Base-by-base conservation (phyloP, 768 basidiomycete genomes). In the Vishniacozyma victoriae region DNA sequence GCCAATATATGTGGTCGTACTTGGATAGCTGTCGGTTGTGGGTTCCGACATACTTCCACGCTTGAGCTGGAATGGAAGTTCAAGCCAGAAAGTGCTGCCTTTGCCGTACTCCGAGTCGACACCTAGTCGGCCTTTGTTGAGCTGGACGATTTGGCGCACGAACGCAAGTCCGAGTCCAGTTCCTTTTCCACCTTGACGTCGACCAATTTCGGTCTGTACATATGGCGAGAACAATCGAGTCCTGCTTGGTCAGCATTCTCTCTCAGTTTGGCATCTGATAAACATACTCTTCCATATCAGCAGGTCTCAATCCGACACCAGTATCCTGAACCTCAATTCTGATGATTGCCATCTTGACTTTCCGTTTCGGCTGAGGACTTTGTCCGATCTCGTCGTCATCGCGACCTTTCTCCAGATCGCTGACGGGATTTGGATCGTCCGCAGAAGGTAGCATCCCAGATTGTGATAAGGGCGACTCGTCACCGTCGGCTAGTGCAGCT, bases 51-150 rank as follows among this genome's bases (percentile, higher is more conserved):
- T n/a, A n/a, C n/a, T n/a, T n/a, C n/a, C n/a, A n/a, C n/a, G n/a
- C n/a, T n/a, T n/a, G n/a, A n/a, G n/a, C n/a, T n/a, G 14, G 23
- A 5, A 41, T 23, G 40, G 40, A 12, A 41, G 16, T 23, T 41
- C 40, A 23, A 41, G 12, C 40, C 40, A 41, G 40, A 41, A 41
- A 5, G 16, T 41, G 23, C 40, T 41, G 7, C 40, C 40, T 41
- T 41, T n/a, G 22, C 40, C 40, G 7, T 18, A 18, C 16, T 5
- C 9, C 14, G 14, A 18, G 40, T 41, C 40, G 40, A 41, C 40
- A 12, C 40, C 40, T 9, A 41, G 40, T 33, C 29, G 9, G 9
- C 29, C 18, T 50, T 18, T n/a, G 18, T 16, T 13, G 12, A 35
- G 14, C 18, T 26, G 2, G 22, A 23, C 26, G 29, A 33, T 33